Conservation (phyloP, 2,329 filamentous ascomycete genomes). For the Phialophora macrospora region DNA sequence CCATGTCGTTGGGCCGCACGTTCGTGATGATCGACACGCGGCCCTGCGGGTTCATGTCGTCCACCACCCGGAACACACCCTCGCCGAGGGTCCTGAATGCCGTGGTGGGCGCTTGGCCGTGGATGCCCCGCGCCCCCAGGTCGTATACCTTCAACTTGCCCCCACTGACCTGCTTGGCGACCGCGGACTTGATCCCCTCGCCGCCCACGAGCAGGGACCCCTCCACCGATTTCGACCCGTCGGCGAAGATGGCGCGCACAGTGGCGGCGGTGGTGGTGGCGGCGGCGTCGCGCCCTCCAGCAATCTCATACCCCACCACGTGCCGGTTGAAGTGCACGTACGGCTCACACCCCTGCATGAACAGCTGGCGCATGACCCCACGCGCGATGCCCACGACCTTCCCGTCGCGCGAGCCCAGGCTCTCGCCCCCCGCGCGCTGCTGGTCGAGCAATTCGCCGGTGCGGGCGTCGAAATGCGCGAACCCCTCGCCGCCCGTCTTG, state of each 20-base stretch:
- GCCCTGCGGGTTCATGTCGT: conserved; percentile 55
- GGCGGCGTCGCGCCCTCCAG: conserved; percentile 44
- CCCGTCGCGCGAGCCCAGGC: conserved; percentile 58
- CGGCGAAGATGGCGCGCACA: conserved; percentile 63
- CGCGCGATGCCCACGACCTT: conserved; percentile 67
- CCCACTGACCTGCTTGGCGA: conserved; percentile 64
- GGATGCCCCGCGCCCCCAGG: conserved; percentile 66
- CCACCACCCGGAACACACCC: conserved; percentile 64
- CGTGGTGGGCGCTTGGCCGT: conserved; percentile 66
- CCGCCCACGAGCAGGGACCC: conserved; percentile 65
- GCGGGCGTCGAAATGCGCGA: conserved; percentile 57
- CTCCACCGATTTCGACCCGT: conserved; percentile 63
- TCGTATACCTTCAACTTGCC: conserved; percentile 67
- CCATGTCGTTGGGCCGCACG: conserved; percentile 63
- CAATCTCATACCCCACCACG: conserved; percentile 63
- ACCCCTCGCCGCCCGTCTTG: conserved; percentile 60
- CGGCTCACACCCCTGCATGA: conserved; percentile 62
- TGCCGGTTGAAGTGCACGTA: conserved; percentile 61
- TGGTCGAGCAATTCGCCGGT: conserved; percentile 55
- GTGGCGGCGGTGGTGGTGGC: conserved; percentile 53
- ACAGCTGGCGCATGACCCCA: conserved; percentile 66
- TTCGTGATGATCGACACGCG: conserved; percentile 66
- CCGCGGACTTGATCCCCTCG: conserved; percentile 66
- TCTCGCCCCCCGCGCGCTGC: conserved; percentile 38
- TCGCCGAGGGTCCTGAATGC: conserved; percentile 67